Evolutionary conservation across 2,329 filamentous ascomycete genomes (phyloP), one percentile per base, ranked within the genome.

Genomic region (Fusarium gaditjirri): DNA sequence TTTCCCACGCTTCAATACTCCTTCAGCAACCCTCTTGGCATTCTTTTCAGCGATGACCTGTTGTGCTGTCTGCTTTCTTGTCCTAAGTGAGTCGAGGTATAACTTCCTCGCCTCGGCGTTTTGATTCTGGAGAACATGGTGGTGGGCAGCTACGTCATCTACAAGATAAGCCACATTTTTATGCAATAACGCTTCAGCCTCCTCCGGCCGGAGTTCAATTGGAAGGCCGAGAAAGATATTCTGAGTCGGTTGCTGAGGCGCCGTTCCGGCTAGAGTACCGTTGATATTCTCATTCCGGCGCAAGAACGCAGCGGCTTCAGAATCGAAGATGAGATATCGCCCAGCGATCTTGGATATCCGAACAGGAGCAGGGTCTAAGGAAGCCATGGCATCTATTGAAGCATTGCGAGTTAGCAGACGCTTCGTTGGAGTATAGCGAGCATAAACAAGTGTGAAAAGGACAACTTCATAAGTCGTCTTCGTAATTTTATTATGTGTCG

Each of bases 141-240:
- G 86, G 81, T 98, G 96, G 73, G 89, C 90, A 58, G 87, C 85
- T 57, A 86, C 86, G 82, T 97, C 95, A 80, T 98, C 94, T 75
- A 95, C 90, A 74, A 97, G 87, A 81, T 92, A 94, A 44, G 91
- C 95, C 75, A 90, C 89, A 65, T 89, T 90, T 75, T 91, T 92
- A 74, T 94, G 91, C 65, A 97, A 90, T 33, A 99, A 87, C 59
- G 96, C 83, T 71, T 91, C 88, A 8, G 92, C 95, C 84, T 99
- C 96, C 83, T 98, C 96, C 4, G 94, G 92, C 85, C 96, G 93
- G 47, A 99, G 86, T 84, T 98, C 93, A 31, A 98, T 84, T 6
- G 96, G 96, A 54, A 98, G 84, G 49, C 95, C 94, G 65, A 95
- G 88, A 80, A 98, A 98, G 64, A 97, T 89, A 83, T 97, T 98